Percentiles rank a stretch among this genome's conserved stretches.
Evolutionary conservation across 345 rosid species (phyloP).

Genomic region (Eucalyptus tenuipes): DNA sequence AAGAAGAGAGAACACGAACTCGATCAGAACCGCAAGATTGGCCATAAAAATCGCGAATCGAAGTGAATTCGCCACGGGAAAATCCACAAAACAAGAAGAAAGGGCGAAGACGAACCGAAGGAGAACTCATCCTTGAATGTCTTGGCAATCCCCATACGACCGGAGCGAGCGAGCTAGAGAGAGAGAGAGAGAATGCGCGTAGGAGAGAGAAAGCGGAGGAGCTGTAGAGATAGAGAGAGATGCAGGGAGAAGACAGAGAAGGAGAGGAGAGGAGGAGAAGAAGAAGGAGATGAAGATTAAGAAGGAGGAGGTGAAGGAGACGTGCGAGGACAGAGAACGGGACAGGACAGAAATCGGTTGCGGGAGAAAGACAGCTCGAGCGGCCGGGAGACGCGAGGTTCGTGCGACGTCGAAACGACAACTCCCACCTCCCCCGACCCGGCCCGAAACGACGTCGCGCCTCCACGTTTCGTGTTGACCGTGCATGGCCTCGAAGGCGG

Average conservation of each 20-base stretch:
- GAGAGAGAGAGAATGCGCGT: background rate
- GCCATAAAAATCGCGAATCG: background rate
- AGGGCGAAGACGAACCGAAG: slow-evolving; percentile 5
- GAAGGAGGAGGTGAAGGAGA: background rate
- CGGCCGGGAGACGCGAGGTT: background rate
- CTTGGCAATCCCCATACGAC: slow-evolving; percentile 18
- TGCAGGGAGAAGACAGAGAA: background rate
- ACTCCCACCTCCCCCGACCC: background rate
- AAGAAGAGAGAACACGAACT: background rate
- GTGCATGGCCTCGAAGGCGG: background rate
- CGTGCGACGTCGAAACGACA: too few species aligned
- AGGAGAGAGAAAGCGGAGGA: background rate
- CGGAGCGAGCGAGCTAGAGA: background rate
- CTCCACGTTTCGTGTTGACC: background rate
- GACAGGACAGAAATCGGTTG: background rate
- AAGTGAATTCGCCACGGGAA: background rate
- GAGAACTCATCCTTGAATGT: slow-evolving; percentile 19
- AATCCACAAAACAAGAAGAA: background rate
- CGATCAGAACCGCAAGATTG: background rate
- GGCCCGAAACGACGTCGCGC: background rate
- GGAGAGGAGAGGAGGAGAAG: background rate
- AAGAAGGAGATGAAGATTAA: too few species aligned
- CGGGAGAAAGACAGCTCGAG: background rate
- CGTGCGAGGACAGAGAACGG: background rate
- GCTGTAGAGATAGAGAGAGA: background rate